Base-by-base conservation (phyloP, 2,329 filamentous ascomycete genomes). In the Colletotrichum endophyticum region DNA sequence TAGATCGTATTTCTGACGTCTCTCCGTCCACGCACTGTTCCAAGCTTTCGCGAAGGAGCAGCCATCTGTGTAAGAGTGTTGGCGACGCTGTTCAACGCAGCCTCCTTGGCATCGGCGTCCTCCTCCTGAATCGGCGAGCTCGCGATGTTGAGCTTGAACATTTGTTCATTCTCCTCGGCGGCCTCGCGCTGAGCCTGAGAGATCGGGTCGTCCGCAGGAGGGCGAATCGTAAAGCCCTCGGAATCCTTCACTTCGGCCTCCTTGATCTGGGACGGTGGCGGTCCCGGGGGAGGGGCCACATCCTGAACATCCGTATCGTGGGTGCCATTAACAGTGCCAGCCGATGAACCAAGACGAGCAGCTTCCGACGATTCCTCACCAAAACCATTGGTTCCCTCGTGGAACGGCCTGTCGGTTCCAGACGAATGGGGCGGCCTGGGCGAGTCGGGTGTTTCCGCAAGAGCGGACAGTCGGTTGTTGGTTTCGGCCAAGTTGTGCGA, bases 1-100 rank as follows among this genome's bases (percentile, higher is more conserved):
- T 97, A 96, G 71, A 98, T 93, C 2, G 96, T 98, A 84, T 98
- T 98, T 75, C 96, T 92, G 78, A 98, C 95, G 83, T 99, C 96
- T 82, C 97, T 92, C 77, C 97, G 94, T 68, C 97, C 97, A 79
- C 97, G 92, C 19, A 98, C 88, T 16, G 96, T 98, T 62, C 95
- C 94, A 16, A 91, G 87, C 81, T 92, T 94, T 30, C 94, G 91
- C 73, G 91, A 91, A 25, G 95, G 92, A 72, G 92, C 90, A 30
- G 92, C 88, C 81, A 89, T 85, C 49, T 88, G 87, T 73, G 93
- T 93, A 49, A 98, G 86, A 3, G 93, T 94, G 80, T 93, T 95
- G 34, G 93, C 93, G 64, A 97, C 93, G 80, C 91, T 96, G 5
- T 94, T 94, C 66, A 96, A 85, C 4, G 95, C 95, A 25, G 94